Evolutionary conservation across 2,329 filamentous ascomycete genomes (phyloP).

Genomic region (Myrmaecium sp.): DNA sequence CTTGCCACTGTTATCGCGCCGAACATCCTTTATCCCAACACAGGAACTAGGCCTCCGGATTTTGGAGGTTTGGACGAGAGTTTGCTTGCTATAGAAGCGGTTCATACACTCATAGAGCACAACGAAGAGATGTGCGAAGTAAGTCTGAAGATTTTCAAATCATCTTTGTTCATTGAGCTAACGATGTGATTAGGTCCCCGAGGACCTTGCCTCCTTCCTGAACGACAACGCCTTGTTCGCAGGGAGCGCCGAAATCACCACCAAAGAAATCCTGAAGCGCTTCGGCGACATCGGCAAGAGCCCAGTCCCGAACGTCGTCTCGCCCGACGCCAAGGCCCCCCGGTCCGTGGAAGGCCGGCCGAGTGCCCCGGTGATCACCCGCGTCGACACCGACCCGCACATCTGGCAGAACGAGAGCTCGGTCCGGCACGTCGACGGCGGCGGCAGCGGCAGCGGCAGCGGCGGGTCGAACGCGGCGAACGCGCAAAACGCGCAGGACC

Average conservation of each 20-base stretch:
- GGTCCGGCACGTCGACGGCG: constrained; percentile 50
- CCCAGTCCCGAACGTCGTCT: constrained; percentile 40
- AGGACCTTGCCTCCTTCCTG: constrained; percentile 73
- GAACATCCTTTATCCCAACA: constrained; percentile 70
- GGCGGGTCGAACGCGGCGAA: constrained; percentile 10
- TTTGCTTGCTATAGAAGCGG: constrained; percentile 83
- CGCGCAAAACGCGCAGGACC: constrained; percentile 12
- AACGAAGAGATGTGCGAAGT: constrained; percentile 98
- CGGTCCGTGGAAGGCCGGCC: constrained; percentile 34
- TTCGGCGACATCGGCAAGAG: constrained; percentile 68
- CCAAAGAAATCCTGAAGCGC: constrained; percentile 89
- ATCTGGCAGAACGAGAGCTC: constrained; percentile 72
- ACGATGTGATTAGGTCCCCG: constrained; percentile 53
- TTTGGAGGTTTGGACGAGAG: constrained; percentile 74
- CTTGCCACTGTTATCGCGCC: constrained; percentile 93
- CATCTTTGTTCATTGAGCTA: constrained; percentile 1
- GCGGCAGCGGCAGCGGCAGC: constrained; percentile 7
- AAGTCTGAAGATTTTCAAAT: constrained; percentile 24
- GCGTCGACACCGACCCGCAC: constrained; percentile 77
- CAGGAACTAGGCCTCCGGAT: constrained; percentile 25
- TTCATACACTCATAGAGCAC: constrained; percentile 76
- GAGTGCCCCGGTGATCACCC: constrained; percentile 39
- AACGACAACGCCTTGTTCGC: constrained; percentile 71
- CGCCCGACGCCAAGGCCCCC: constrained; percentile 37
- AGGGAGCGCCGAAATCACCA: constrained; percentile 72